A percentile compares a stretch with the other conserved stretches of the same genome.
phyloP scores from a whole-genome alignment of 2,329 filamentous ascomycete genomes.

The Graphiopsis chlorocephala region DNA sequence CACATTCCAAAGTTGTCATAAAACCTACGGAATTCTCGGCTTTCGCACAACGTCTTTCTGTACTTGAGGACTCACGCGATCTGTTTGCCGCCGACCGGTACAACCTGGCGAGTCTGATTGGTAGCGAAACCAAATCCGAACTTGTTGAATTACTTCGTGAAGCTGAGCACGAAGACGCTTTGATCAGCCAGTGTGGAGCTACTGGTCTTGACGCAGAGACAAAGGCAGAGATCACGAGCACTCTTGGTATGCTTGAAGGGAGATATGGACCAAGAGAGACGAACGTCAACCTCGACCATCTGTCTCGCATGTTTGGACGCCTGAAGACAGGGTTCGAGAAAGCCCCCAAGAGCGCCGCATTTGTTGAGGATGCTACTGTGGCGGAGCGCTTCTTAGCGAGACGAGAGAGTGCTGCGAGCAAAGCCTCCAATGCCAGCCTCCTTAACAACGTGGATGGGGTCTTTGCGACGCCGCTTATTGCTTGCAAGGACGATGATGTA shows the following conservation, averaged over 20 bases:
- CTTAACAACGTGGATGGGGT: neutral
- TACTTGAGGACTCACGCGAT: slow-evolving; percentile 13
- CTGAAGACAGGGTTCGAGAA: slow-evolving; percentile 20
- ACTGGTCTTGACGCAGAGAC: slow-evolving; percentile 16
- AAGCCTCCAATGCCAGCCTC: too few species aligned
- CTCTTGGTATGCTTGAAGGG: slow-evolving; percentile 28
- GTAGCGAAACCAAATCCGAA: slow-evolving; percentile 16
- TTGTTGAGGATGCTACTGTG: slow-evolving; percentile 19
- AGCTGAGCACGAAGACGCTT: slow-evolving; percentile 18
- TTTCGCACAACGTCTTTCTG: slow-evolving; percentile 18
- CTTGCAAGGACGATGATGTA: slow-evolving; percentile 3
- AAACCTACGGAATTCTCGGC: slow-evolving; percentile 16
- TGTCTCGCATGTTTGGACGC: slow-evolving; percentile 21
- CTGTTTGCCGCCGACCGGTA: neutral
- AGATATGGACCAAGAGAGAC: slow-evolving; percentile 17
- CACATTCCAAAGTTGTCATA: slow-evolving; percentile 4
- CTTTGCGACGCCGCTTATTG: neutral
- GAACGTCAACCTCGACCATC: slow-evolving; percentile 19
- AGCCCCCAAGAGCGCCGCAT: slow-evolving; percentile 12
- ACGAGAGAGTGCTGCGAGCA: neutral
- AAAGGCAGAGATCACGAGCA: slow-evolving; percentile 20
- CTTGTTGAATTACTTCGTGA: slow-evolving; percentile 21
- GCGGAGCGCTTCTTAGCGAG: slow-evolving; percentile 19
- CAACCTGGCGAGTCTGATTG: neutral
- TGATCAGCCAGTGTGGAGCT: slow-evolving; percentile 16